Percentiles rank a stretch among this genome's conserved stretches.
Conservation (phyloP, 805 yeast genomes). For the Jamesozyma hellenica region DNA sequence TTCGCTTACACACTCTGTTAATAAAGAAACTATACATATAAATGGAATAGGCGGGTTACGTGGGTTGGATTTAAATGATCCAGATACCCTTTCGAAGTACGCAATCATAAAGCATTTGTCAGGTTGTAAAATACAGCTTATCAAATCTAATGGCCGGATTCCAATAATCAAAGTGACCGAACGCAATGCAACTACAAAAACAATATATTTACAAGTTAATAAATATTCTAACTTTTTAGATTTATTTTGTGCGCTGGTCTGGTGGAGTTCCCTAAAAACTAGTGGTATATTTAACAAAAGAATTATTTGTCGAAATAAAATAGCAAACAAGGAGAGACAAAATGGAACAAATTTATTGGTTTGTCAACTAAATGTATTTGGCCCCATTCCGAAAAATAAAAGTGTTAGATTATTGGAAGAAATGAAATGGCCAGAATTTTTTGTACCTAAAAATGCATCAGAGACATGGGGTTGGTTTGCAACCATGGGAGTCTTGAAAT, state of each 20-base stretch:
- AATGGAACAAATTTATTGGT: conserved; percentile 35
- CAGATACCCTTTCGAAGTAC: not conserved
- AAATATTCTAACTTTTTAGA: conserved; percentile 30
- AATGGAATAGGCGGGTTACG: conserved; percentile 1
- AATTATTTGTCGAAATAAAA: conserved; percentile 5
- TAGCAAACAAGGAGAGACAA: not conserved
- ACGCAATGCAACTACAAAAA: not conserved
- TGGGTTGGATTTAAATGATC: not conserved
- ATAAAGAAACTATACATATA: conserved; percentile 1
- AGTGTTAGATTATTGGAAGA: conserved; percentile 7
- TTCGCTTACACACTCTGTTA: conserved; percentile 12
- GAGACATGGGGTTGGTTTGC: conserved; percentile 56
- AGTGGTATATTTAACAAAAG: conserved; percentile 45
- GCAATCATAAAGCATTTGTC: conserved; percentile 20
- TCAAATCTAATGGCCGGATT: conserved; percentile 4
- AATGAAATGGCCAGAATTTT: not conserved
- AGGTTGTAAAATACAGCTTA: conserved; percentile 15
- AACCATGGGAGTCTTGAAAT: conserved; percentile 59
- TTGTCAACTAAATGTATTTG: conserved; percentile 56
- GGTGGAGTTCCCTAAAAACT: conserved; percentile 49
- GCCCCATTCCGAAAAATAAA: conserved; percentile 35
- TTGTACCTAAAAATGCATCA: not conserved
- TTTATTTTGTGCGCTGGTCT: conserved; percentile 37
- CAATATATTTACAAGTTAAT: conserved; percentile 12
- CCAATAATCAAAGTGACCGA: conserved; percentile 16